These are phyloP conservation scores for Picea sitchensis DNA, from an alignment of 75 land plant species.

Conservation along the genomic window DNA sequence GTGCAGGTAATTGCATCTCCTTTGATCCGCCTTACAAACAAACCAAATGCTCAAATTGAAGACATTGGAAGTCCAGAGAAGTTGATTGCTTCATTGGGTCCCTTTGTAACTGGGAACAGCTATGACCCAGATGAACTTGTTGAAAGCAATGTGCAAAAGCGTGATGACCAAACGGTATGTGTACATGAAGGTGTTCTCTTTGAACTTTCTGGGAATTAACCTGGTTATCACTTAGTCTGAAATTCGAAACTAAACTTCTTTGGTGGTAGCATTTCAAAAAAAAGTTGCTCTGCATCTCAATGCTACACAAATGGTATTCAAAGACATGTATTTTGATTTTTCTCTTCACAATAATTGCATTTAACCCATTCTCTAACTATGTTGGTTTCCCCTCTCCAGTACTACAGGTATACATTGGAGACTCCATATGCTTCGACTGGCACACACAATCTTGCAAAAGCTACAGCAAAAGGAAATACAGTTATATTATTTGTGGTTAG, in stretches of 20 bases:
- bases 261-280: neutral
- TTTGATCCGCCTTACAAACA: conserved; percentile 95
- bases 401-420: conserved; percentile 79
- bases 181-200: neutral
- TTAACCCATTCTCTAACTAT: neutral
- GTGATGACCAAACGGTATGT: conserved; percentile 71
- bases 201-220: neutral
- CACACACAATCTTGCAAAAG: conserved; percentile 92
- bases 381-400: conserved; percentile 42
- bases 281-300: neutral
- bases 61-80: conserved; percentile 96
- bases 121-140: conserved; percentile 90
- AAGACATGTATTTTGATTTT: neutral
- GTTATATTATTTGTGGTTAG: conserved; percentile 89
- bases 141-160: conserved; percentile 69
- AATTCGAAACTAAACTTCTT: neutral
- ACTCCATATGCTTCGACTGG: conserved; percentile 95
- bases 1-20: conserved; percentile 95
- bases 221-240: neutral
- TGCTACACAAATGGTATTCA: conserved; percentile 4
- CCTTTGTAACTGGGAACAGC: conserved; percentile 96
- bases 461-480: conserved; percentile 93
- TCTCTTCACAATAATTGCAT: neutral
- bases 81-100: conserved; percentile 91
- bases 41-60: conserved; percentile 89